phyloP scores from a whole-genome alignment of 176 grass and related monocot genomes.

The Stipa capillata region DNA sequence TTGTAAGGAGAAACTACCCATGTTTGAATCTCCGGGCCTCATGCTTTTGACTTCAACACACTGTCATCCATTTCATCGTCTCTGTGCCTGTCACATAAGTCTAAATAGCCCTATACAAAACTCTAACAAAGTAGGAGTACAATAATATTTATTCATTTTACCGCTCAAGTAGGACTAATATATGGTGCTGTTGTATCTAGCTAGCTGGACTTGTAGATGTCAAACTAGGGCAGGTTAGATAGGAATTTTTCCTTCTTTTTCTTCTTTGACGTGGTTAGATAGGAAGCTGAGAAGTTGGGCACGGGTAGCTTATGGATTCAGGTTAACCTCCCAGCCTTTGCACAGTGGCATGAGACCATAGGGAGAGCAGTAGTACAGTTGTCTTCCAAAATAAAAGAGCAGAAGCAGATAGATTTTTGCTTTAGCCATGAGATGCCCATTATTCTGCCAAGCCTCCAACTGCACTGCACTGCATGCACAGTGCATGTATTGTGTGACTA shows the following conservation, averaged over 20 bases:
- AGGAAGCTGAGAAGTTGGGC: slow-evolving; percentile 4
- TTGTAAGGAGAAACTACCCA: not conserved
- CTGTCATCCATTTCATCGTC: not conserved
- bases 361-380: no score
- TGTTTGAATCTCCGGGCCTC: not conserved
- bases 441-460: slow-evolving; percentile 35
- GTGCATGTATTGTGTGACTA: slow-evolving; percentile 8
- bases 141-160: no score
- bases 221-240: slow-evolving; percentile 4
- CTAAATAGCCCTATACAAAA: not conserved
- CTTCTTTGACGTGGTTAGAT: no score
- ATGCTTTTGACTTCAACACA: not conserved
- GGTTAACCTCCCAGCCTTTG: not conserved
- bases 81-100: not conserved
- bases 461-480: not conserved
- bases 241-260: no score
- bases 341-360: not conserved
- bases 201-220: not conserved
- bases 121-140: not conserved
- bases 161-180: no score
- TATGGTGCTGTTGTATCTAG: not conserved
- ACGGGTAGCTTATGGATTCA: slow-evolving; percentile 31
- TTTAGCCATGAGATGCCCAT: slow-evolving; percentile 36
- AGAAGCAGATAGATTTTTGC: not conserved
- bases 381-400: no score